Percentiles rank a stretch among this genome's conserved stretches.
Evolutionary conservation across 1,284 basidiomycete genomes (phyloP).

Genomic region (Exobasidium cylindrosporum): DNA sequence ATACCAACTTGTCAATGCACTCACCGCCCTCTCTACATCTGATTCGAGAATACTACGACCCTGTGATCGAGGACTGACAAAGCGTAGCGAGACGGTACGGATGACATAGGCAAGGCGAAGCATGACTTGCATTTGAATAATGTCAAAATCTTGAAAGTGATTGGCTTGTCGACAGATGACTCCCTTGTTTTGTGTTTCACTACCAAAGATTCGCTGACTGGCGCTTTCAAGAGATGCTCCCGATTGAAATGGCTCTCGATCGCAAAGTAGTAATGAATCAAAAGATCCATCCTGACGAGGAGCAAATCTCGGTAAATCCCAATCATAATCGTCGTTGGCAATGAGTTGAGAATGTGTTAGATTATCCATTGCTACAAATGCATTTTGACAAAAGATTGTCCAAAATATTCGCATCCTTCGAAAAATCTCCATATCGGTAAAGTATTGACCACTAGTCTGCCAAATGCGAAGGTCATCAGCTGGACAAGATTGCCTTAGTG

Average conservation of each 20-base stretch:
- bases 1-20: background rate
- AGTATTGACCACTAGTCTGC: background rate
- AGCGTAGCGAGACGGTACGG: constrained; percentile 1
- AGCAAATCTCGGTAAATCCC: constrained; percentile 7
- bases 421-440: background rate
- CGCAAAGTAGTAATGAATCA: background rate
- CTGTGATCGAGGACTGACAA: constrained; percentile 6
- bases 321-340: constrained; percentile 7
- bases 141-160: constrained; percentile 10
- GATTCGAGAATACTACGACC: constrained; percentile 8
- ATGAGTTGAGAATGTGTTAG: constrained; percentile 5
- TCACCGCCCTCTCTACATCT: constrained; percentile 4
- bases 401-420: constrained; percentile 7
- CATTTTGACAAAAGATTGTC: background rate
- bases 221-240: no score
- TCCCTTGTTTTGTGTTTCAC: no score
- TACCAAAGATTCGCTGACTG: no score
- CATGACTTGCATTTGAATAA: constrained; percentile 1
- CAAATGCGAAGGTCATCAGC: background rate
- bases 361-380: no score
- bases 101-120: constrained; percentile 6
- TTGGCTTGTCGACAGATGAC: no score
- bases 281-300: constrained; percentile 3
- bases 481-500: constrained; percentile 5
- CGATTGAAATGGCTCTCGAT: no score